A percentile compares a stretch with the other conserved stretches of the same genome.
Conservation (phyloP, 1,139 yeast genomes). For the Scheffersomyces quercinus region DNA sequence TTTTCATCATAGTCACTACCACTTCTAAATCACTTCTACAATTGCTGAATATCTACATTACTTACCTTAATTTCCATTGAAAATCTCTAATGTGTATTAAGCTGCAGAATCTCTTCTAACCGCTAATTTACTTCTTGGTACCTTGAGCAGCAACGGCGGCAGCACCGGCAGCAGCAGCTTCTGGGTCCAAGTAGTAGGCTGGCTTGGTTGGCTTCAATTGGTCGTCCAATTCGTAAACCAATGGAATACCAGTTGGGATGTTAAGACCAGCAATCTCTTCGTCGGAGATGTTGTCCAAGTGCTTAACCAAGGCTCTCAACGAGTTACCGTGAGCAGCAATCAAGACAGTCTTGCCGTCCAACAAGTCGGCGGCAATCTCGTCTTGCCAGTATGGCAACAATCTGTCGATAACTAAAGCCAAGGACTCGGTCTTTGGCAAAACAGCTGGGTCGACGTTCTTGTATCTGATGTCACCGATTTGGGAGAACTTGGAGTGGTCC, state of each 20-base stretch:
- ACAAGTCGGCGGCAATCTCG: conserved; percentile 81
- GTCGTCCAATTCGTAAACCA: conserved; percentile 93
- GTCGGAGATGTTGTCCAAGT: conserved; percentile 92
- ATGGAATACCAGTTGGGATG: conserved; percentile 99
- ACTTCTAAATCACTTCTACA: neutral
- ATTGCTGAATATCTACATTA: neutral
- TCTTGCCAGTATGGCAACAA: conserved; percentile 98
- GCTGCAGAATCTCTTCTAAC: no score
- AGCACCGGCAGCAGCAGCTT: conserved; percentile 99
- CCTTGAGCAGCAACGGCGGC: conserved; percentile 99
- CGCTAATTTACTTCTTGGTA: conserved; percentile 39
- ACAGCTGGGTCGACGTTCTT: conserved; percentile 77
- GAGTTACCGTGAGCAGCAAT: conserved; percentile 99
- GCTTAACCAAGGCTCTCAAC: conserved; percentile 93
- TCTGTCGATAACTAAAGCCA: conserved; percentile 94
- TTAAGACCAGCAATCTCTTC: conserved; percentile 90
- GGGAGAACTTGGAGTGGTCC: conserved; percentile 79
- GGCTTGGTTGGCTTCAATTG: conserved; percentile 88
- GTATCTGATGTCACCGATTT: conserved; percentile 85
- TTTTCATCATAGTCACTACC: no score
- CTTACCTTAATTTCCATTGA: neutral
- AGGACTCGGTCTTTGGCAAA: conserved; percentile 92
- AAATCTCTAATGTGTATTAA: neutral
- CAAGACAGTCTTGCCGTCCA: conserved; percentile 85
- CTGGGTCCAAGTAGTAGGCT: conserved; percentile 97